These are phyloP conservation scores for Epichloe gansuensis DNA, from an alignment of 2,329 filamentous ascomycete genomes.

Conservation along the genomic window DNA sequence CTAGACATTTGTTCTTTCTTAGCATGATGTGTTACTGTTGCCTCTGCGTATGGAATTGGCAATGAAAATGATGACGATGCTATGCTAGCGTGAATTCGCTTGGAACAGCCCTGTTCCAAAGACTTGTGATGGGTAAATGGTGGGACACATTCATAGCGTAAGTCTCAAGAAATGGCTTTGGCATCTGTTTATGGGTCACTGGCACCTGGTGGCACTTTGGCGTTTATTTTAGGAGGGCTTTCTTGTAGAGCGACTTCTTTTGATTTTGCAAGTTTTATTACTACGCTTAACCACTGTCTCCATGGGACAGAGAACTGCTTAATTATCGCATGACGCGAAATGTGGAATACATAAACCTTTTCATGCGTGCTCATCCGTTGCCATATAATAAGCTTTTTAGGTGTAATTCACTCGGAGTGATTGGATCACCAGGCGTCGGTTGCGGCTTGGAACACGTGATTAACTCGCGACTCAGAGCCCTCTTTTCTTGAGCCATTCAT, in stretches of 20 bases:
- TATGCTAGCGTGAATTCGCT: background rate
- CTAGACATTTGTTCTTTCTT: background rate
- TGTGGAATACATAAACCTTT: too few relatives aligned
- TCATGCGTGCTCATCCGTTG: too few relatives aligned
- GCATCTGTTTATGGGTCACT: slow-evolving; percentile 19
- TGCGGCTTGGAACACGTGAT: too few relatives aligned
- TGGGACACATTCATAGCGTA: slow-evolving; percentile 13
- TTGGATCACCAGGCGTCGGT: too few relatives aligned
- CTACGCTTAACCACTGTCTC: background rate
- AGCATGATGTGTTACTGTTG: background rate
- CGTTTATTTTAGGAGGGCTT: slow-evolving; percentile 15
- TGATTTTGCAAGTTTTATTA: background rate
- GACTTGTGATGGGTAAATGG: slow-evolving; percentile 14
- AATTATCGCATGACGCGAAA: background rate
- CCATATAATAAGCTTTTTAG: too few relatives aligned
- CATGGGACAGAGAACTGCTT: background rate
- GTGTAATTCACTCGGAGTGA: too few relatives aligned
- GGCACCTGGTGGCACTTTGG: slow-evolving; percentile 17
- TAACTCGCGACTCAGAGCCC: too few relatives aligned
- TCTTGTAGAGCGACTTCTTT: slow-evolving; percentile 9
- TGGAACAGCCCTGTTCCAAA: background rate
- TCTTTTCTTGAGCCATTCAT: too few relatives aligned
- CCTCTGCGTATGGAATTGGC: background rate
- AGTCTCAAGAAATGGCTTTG: slow-evolving; percentile 16
- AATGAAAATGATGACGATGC: background rate